Percentiles rank a stretch among this genome's conserved stretches.
Conservation (phyloP, 345 rosid species). For the Populus deltoides region DNA sequence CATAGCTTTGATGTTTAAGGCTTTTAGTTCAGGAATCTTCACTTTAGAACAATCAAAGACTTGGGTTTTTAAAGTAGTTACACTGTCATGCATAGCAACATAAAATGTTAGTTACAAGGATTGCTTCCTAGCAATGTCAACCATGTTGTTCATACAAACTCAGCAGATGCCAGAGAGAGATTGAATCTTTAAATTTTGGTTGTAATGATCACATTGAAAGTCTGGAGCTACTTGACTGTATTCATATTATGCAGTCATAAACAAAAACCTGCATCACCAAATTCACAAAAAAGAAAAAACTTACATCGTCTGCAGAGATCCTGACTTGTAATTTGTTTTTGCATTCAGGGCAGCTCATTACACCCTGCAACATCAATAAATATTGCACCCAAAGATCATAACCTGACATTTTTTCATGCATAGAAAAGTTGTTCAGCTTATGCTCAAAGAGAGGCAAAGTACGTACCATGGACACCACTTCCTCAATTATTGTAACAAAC, state of each 20-base stretch:
- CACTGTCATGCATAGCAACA: background rate
- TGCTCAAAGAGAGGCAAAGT: background rate
- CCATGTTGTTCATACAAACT: background rate
- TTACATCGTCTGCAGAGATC: constrained; percentile 93
- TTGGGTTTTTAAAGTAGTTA: background rate
- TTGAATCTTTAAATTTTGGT: background rate
- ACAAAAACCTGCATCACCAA: background rate
- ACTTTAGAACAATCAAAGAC: background rate
- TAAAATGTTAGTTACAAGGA: background rate
- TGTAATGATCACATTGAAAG: constrained; percentile 3
- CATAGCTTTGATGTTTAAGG: background rate
- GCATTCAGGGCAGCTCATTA: constrained; percentile 91
- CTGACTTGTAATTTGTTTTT: constrained; percentile 76
- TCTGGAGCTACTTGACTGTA: background rate
- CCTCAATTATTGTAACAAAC: background rate
- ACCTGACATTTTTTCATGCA: background rate
- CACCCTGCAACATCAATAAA: constrained; percentile 55
- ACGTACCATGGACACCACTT: background rate
- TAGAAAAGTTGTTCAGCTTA: background rate
- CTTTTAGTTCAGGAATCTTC: background rate
- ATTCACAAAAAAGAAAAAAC: constrained; percentile 21
- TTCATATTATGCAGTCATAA: background rate
- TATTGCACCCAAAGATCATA: constrained; percentile 17
- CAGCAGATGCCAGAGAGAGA: background rate
- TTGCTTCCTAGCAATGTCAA: background rate